Base-by-base conservation (phyloP, 2,329 filamentous ascomycete genomes). In the Onygenales sp. region DNA sequence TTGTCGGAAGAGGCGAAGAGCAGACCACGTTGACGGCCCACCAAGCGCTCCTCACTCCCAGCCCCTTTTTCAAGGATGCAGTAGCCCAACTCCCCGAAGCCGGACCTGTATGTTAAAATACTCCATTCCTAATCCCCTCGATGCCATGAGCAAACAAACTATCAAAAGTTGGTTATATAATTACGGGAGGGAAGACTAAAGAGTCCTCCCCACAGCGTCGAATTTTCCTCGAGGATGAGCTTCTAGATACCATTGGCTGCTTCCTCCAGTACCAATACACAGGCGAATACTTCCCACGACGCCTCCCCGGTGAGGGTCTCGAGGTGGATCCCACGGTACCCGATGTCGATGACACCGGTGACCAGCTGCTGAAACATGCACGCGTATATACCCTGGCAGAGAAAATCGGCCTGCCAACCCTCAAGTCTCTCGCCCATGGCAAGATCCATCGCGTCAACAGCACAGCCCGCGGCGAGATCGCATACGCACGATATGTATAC, bases 371-470 rank as follows among this genome's bases (percentile, higher is more conserved):
- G 56, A 88, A 87, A 64, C 91, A 96, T 68, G 91, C 91, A 21
- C 86, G 87, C 58, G 81, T 95, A 58, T 95, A 95, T 75, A 95
- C 88, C 0, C 77, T 96, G 27, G 90, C 88, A 27, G 86, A 90
- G 62, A 89, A 86, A 70, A 84, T 93, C 56, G 80, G 82, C 42
- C 73, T 89, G 47, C 71, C 76, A 0, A 74, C 75, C 8, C 82
- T 96, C 57, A 88, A 87, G 70, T 81, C 77, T 14, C 82, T 95
- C 32, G 86, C 90, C 2, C 87, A 87, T 67, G 84, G 82, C 67
- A 96, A 96, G 77, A 95, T 96, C 63, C 89, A 95, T 75, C 88
- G 88, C 67, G 87, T 95, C 63, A 86, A 90, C 65, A 88, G 86
- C 44, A 94, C 87, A 0, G 88, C 89, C 37, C 86, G 85, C 72